Evolutionary conservation across 768 basidiomycete species (phyloP), one percentile per base, ranked within the genome.

Genomic region (Obba rivulosa): DNA sequence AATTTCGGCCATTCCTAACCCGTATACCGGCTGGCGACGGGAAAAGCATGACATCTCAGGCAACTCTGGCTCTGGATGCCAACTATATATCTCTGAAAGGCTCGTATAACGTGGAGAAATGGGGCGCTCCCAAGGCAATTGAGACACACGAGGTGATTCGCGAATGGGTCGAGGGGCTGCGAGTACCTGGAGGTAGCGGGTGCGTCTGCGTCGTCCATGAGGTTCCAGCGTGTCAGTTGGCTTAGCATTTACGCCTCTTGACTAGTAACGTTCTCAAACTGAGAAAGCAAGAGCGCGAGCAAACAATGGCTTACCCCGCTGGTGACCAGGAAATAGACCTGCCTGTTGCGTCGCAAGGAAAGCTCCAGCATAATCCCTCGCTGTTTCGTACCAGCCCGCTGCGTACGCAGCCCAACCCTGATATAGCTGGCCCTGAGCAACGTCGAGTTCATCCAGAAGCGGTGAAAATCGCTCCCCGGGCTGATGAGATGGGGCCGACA

Each of bases 171-270:
- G 57, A 72, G 8, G 83, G 80, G n/a, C 63, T 86, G 41, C 73
- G 70, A 45, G 62, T 72, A 39, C 69, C 73, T 34, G 83, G 81
- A 31, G 80, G 82, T 39, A 79, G 70, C 53, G 82, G 82, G 84
- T 85, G 60, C 64, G 79, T 71, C 31, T 38, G 34, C 38, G 20
- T 21, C 14, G 21, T 42, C 16, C 10, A 23, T 42, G 37, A 18
- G 11, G 48, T 50, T 53, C 11, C 8, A 21, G 43, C 47, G 23
- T 0, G 40, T 36, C 23, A 35, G 46, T 43, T 44, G 54, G 14
- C 48, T 18, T 43, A 31, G 28, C 25, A 11, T 8, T 21, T 40
- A 34, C 34, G 11, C 8, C 21, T 28, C 42, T 44, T 14, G 24
- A 24, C 4, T 44, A 77, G 73, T 24, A 76, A 77, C 50, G 51